Conservation (phyloP, 345 rosid genomes). For the Acer campestre region DNA sequence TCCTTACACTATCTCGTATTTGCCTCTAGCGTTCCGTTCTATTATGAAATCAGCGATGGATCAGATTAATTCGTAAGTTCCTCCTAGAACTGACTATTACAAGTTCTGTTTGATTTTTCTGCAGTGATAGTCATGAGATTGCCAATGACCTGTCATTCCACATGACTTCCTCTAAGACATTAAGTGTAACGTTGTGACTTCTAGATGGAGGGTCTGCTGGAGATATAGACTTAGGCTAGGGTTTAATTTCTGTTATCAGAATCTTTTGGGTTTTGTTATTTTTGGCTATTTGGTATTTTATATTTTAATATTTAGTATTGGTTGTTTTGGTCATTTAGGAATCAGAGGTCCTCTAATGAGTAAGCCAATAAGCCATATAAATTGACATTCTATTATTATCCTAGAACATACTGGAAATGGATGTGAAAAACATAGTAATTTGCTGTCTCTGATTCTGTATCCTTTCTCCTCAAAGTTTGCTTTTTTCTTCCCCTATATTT, state of each 20-base stretch:
- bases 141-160: neutral
- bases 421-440: neutral
- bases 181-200: constrained; percentile 10
- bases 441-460: neutral
- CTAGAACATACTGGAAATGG: neutral
- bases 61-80: constrained; percentile 80
- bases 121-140: constrained; percentile 3
- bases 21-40: constrained; percentile 91
- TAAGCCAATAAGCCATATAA: neutral
- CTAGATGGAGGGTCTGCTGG: neutral
- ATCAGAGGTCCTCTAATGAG: neutral
- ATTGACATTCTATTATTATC: neutral
- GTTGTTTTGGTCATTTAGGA: neutral
- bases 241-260: neutral
- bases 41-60: constrained; percentile 79
- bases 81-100: constrained; percentile 15
- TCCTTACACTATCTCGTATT: constrained; percentile 81
- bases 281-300: neutral
- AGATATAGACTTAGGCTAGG: neutral
- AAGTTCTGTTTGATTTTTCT: constrained; percentile 4
- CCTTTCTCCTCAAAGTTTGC: neutral
- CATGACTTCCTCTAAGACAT: neutral
- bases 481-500: neutral
- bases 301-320: neutral
- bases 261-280: neutral